A percentile compares a stretch with the other conserved stretches of the same genome.
These are phyloP conservation scores for Pythium brassicae DNA, from an alignment of 352 stramenopile genomes.

Conservation along the genomic window DNA sequence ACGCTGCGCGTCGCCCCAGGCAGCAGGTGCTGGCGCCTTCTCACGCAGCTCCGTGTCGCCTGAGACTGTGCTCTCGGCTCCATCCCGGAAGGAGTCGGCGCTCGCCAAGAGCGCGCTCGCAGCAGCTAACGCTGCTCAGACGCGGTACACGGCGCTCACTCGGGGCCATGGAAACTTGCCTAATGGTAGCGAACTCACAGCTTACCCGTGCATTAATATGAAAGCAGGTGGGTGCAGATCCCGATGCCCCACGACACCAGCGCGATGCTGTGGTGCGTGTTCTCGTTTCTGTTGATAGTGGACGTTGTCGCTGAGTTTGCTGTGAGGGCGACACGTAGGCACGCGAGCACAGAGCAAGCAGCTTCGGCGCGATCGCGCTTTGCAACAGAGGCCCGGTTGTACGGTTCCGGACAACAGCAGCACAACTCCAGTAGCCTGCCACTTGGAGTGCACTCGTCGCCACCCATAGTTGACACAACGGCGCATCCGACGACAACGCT, in stretches of 20 bases:
- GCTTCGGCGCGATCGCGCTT: conserved; percentile 20
- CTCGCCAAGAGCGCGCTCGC: not conserved
- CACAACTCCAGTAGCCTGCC: not conserved
- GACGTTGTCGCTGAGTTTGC: not conserved
- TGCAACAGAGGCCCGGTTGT: conserved; percentile 36
- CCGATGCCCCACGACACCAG: conserved; percentile 39
- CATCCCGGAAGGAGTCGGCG: not conserved
- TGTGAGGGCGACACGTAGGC: not conserved
- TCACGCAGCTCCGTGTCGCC: not conserved
- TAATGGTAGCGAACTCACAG: no score
- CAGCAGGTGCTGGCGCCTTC: not conserved
- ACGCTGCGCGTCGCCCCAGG: not conserved
- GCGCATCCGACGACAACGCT: conserved; percentile 17
- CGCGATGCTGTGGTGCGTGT: conserved; percentile 23
- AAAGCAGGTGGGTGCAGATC: conserved; percentile 24
- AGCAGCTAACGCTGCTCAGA: not conserved
- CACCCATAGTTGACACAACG: not conserved
- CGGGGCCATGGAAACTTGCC: no score
- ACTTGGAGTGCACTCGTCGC: not conserved
- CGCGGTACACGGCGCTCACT: no score
- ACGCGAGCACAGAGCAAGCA: conserved; percentile 4
- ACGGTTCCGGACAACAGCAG: conserved; percentile 23
- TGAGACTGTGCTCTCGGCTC: conserved; percentile 1
- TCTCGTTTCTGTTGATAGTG: not conserved
- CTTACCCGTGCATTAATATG: no score